A percentile compares a stretch with the other conserved stretches of the same genome.
These are phyloP conservation scores for Volvox africanus DNA, from an alignment of 139 green algal genomes.

Conservation along the genomic window DNA sequence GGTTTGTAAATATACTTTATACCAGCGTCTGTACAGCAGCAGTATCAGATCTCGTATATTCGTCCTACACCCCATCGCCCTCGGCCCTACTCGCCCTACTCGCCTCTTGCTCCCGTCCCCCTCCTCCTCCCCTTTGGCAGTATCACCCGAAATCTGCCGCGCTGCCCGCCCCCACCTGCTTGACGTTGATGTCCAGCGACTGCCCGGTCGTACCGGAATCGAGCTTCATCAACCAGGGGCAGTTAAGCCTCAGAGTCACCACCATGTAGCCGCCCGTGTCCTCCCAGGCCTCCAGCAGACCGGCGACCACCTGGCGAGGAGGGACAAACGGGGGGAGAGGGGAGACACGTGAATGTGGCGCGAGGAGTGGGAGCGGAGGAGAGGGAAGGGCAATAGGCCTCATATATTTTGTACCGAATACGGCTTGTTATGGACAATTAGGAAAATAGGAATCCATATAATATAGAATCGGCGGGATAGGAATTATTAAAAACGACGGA, in stretches of 20 bases:
- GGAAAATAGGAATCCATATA: background rate
- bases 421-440: background rate
- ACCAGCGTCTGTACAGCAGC: too few relatives aligned
- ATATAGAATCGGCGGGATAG: background rate
- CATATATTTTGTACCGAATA: too few relatives aligned
- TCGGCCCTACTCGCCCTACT: background rate
- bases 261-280: slow-evolving; percentile 29
- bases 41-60: too few relatives aligned
- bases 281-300: slow-evolving; percentile 5
- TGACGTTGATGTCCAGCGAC: background rate
- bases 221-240: slow-evolving; percentile 29
- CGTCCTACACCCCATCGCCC: background rate
- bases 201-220: background rate
- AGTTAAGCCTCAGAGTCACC: slow-evolving; percentile 3
- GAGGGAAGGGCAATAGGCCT: background rate
- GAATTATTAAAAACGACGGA: too few relatives aligned
- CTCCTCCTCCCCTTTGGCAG: too few relatives aligned
- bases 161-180: background rate
- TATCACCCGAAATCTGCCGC: too few relatives aligned
- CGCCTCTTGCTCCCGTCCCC: background rate
- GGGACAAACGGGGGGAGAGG: background rate
- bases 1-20: too few relatives aligned
- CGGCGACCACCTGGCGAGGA: background rate
- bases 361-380: background rate
- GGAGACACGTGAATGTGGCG: background rate